These are phyloP conservation scores for Pestalotiopsis sp. DNA, from an alignment of 2,329 filamentous ascomycete genomes.

Conservation along the genomic window DNA sequence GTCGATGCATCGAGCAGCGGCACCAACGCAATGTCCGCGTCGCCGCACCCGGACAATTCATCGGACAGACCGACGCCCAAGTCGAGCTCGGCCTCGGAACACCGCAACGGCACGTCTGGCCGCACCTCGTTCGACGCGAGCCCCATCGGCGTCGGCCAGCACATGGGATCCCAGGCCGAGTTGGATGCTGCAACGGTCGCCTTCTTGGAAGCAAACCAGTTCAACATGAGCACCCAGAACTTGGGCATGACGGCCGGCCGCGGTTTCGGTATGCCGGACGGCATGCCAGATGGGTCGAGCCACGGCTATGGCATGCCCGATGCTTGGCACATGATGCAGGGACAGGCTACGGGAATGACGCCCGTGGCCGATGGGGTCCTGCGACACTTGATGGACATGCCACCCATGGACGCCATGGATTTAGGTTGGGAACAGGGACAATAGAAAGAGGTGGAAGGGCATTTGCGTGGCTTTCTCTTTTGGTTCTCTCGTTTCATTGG, in stretches of 20 bases:
- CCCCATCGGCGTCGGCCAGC: conserved; percentile 48
- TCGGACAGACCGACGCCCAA: conserved; percentile 63
- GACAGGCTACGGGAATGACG: conserved; percentile 49
- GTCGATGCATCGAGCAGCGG: conserved; percentile 44
- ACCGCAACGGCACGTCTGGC: conserved; percentile 32
- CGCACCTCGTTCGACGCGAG: conserved; percentile 54
- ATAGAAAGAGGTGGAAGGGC: background rate
- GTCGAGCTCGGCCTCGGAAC: conserved; percentile 54
- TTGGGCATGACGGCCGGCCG: conserved; percentile 36
- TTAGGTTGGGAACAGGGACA: conserved; percentile 42
- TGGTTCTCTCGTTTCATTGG: background rate
- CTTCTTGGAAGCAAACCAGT: conserved; percentile 45
- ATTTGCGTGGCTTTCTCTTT: background rate
- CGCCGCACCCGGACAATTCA: conserved; percentile 48
- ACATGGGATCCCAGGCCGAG: conserved; percentile 38
- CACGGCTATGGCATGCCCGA: conserved; percentile 44
- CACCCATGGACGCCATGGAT: conserved; percentile 62
- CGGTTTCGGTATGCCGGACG: conserved; percentile 38
- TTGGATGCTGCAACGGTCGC: conserved; percentile 37
- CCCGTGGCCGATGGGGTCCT: conserved; percentile 58
- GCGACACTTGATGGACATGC: conserved; percentile 57
- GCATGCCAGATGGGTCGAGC: conserved; percentile 38
- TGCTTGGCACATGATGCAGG: conserved; percentile 46
- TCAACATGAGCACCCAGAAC: conserved; percentile 31
- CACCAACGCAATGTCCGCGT: conserved; percentile 49